Conservation (phyloP, 495 filamentous ascomycete genomes). For the Xylaria curta region DNA sequence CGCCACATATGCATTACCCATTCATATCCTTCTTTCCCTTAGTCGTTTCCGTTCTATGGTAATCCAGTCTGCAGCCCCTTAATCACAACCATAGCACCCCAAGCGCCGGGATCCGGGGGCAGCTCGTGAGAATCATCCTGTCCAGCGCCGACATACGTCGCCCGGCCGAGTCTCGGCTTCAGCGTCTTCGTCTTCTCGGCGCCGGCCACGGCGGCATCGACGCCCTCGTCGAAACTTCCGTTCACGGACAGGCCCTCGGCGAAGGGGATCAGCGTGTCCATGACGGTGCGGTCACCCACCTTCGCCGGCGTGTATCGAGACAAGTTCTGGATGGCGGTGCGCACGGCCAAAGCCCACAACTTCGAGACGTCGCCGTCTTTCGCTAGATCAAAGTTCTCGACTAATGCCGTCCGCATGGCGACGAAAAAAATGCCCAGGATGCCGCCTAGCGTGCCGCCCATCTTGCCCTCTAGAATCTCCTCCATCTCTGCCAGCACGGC, state of each 20-base stretch:
- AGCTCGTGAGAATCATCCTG: constrained; percentile 50
- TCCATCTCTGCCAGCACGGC: constrained; percentile 59
- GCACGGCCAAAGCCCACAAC: constrained; percentile 49
- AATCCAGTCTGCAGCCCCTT: constrained; percentile 50
- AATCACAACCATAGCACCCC: constrained; percentile 65
- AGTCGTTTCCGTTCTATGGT: constrained; percentile 1
- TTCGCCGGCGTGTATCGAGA: constrained; percentile 55
- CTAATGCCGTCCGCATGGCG: constrained; percentile 56
- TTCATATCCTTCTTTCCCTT: neutral
- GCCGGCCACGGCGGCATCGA: constrained; percentile 59
- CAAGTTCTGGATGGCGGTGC: constrained; percentile 51
- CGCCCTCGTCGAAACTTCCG: constrained; percentile 55
- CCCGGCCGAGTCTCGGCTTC: constrained; percentile 63
- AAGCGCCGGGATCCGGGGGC: constrained; percentile 66
- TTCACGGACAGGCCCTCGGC: constrained; percentile 51
- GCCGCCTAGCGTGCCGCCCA: constrained; percentile 66
- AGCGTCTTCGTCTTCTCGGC: constrained; percentile 60
- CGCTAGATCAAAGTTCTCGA: constrained; percentile 46
- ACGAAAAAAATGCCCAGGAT: constrained; percentile 67
- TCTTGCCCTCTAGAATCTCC: constrained; percentile 62
- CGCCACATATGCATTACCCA: constrained; percentile 3
- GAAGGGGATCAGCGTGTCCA: constrained; percentile 67
- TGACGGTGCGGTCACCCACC: constrained; percentile 59
- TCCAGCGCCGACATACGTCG: constrained; percentile 63
- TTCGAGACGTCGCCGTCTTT: constrained; percentile 37